These are phyloP conservation scores for Zymoseptoria tritici DNA, from an alignment of 2,329 filamentous ascomycete genomes.

Conservation along the genomic window DNA sequence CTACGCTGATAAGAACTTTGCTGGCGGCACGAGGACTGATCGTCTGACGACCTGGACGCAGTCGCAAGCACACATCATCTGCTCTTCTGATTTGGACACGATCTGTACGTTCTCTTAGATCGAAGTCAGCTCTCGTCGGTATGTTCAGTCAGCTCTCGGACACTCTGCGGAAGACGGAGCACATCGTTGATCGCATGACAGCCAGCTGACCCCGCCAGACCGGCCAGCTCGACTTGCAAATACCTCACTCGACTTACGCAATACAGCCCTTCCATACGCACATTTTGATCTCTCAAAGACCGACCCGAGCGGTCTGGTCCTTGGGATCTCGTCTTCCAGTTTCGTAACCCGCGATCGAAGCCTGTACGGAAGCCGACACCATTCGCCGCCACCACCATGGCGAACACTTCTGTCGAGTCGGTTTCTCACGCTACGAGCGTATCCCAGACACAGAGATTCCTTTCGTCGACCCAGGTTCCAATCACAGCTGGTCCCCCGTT, in stretches of 20 bases:
- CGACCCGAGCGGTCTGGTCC: not conserved
- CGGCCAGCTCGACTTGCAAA: not conserved
- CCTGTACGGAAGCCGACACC: not conserved
- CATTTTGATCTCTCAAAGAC: not conserved
- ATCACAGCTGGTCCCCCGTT: conserved; percentile 20
- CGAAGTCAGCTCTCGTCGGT: not conserved
- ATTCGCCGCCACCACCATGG: conserved; percentile 4
- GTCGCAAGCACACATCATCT: not conserved
- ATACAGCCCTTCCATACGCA: not conserved
- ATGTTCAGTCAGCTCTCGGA: not conserved
- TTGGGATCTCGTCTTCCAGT: not conserved
- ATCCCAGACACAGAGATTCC: conserved; percentile 5
- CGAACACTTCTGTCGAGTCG: conserved; percentile 13
- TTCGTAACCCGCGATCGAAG: not conserved
- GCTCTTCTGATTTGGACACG: not conserved
- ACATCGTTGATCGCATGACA: not conserved
- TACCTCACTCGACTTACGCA: not conserved
- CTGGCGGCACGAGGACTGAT: not conserved
- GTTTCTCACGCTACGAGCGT: conserved; percentile 3
- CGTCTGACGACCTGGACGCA: not conserved
- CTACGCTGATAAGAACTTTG: not conserved
- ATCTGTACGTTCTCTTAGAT: not conserved
- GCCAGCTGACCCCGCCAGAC: not conserved
- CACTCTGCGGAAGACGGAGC: not conserved
- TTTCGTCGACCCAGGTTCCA: conserved; percentile 17